Conservation (phyloP, 116 monocot species). For the Papilionanthe hybrid region DNA sequence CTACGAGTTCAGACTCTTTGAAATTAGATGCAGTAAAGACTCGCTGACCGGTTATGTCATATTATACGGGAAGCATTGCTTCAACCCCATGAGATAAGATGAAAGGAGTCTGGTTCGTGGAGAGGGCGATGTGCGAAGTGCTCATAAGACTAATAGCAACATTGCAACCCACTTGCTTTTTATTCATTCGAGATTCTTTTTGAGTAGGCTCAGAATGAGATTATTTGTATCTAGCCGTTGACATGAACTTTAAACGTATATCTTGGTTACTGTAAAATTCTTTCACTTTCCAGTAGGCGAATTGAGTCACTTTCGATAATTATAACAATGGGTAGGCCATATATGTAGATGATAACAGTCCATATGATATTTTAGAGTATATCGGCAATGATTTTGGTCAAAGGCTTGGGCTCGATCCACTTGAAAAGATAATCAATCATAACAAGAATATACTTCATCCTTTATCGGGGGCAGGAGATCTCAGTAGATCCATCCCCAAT, state of each 20-base stretch:
- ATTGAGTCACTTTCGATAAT: neutral
- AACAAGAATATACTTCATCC: neutral
- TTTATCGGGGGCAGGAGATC: neutral
- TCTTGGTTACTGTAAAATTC: too few relatives aligned
- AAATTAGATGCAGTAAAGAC: neutral
- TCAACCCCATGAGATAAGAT: neutral
- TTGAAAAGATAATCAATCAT: neutral
- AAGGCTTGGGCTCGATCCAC: neutral
- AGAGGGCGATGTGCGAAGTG: too few relatives aligned
- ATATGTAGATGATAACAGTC: neutral
- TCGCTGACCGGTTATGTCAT: neutral
- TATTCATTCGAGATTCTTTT: too few relatives aligned
- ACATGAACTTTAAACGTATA: too few relatives aligned
- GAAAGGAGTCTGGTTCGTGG: neutral
- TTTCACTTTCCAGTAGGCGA: neutral
- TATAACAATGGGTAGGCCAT: neutral
- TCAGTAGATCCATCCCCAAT: neutral
- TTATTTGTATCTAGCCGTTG: too few relatives aligned
- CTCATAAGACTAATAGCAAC: too few relatives aligned
- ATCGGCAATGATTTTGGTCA: neutral
- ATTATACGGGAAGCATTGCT: neutral
- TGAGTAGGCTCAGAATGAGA: too few relatives aligned
- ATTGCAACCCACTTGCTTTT: too few relatives aligned
- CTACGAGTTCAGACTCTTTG: neutral
- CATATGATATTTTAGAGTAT: neutral